Evolutionary conservation across 495 filamentous ascomycete genomes (phyloP).

Genomic region (Bombardia bombarda): DNA sequence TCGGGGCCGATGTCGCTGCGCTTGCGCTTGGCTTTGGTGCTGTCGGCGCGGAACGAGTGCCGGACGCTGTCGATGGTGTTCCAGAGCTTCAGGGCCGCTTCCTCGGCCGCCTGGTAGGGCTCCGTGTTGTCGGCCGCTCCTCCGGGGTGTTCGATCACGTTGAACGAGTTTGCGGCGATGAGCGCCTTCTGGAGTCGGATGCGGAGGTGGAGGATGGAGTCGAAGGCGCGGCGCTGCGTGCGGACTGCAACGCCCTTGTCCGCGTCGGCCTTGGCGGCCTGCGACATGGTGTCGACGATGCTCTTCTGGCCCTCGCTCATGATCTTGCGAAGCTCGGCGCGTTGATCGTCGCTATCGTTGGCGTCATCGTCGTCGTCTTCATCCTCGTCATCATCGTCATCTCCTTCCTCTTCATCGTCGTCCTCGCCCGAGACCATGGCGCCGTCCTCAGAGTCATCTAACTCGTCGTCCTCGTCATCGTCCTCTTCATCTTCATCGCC

Average conservation of each 20-base stretch:
- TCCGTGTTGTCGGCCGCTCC: slow-evolving; percentile 24
- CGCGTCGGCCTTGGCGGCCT: slow-evolving; percentile 68
- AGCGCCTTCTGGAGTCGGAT: slow-evolving; percentile 90
- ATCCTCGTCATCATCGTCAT: slow-evolving; percentile 28
- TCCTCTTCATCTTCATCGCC: slow-evolving; percentile 17
- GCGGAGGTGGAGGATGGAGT: slow-evolving; percentile 75
- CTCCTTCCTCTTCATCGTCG: slow-evolving; percentile 28
- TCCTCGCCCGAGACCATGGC: slow-evolving; percentile 6
- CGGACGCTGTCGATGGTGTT: slow-evolving; percentile 73
- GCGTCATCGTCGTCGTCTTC: slow-evolving; percentile 21
- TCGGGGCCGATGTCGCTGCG: slow-evolving; percentile 39
- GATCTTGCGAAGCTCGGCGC: slow-evolving; percentile 44
- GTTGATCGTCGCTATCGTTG: slow-evolving; percentile 31
- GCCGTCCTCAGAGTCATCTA: slow-evolving; percentile 24
- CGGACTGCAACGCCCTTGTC: slow-evolving; percentile 82
- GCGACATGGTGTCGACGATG: slow-evolving; percentile 59
- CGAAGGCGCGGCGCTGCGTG: slow-evolving; percentile 74
- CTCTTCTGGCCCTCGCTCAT: slow-evolving; percentile 65
- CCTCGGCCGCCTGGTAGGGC: slow-evolving; percentile 70
- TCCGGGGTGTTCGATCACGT: slow-evolving; percentile 28
- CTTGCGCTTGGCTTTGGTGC: slow-evolving; percentile 49
- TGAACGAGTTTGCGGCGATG: slow-evolving; percentile 68
- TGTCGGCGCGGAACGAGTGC: slow-evolving; percentile 34
- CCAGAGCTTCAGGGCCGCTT: slow-evolving; percentile 82
- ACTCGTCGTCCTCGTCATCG: slow-evolving; percentile 28